phyloP scores from a whole-genome alignment of 106 monocot species.

The Dendrobium huoshanense region DNA sequence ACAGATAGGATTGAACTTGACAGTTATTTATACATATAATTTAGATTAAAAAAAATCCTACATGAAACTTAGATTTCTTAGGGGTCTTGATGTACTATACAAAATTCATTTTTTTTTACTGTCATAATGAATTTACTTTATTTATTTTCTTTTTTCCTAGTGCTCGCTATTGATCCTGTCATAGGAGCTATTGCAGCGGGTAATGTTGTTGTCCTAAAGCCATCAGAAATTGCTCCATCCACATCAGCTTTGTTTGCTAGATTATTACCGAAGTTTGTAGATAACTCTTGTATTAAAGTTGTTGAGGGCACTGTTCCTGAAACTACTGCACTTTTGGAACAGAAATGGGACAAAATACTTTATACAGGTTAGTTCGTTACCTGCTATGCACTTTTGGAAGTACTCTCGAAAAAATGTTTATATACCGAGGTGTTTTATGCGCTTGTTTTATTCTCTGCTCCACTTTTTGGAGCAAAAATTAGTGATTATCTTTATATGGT shows the following conservation, averaged over 20 bases:
- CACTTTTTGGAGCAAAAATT: background rate
- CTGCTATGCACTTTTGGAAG: background rate
- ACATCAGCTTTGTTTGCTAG: conserved; percentile 49
- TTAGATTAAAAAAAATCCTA: too few relatives aligned
- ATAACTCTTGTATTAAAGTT: conserved; percentile 61
- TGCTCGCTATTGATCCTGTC: conserved; percentile 43
- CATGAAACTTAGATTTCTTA: too few relatives aligned
- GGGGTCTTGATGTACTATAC: background rate
- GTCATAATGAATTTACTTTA: background rate
- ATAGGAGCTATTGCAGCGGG: conserved; percentile 67
- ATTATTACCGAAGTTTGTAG: conserved; percentile 46
- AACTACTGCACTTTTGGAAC: conserved; percentile 68
- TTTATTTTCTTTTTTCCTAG: conserved; percentile 13
- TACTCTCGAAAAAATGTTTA: background rate
- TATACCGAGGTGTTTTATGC: background rate
- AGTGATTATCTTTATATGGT: background rate
- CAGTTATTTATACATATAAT: too few relatives aligned
- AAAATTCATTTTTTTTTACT: background rate
- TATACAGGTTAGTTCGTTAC: conserved; percentile 53
- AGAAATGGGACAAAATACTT: conserved; percentile 85
- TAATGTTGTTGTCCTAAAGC: conserved; percentile 57
- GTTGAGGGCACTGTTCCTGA: conserved; percentile 64
- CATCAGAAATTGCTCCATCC: conserved; percentile 48
- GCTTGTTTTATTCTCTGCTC: background rate
- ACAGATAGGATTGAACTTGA: too few relatives aligned